phyloP scores from a whole-genome alignment of 306 rosid species.

The Quercus dentata region DNA sequence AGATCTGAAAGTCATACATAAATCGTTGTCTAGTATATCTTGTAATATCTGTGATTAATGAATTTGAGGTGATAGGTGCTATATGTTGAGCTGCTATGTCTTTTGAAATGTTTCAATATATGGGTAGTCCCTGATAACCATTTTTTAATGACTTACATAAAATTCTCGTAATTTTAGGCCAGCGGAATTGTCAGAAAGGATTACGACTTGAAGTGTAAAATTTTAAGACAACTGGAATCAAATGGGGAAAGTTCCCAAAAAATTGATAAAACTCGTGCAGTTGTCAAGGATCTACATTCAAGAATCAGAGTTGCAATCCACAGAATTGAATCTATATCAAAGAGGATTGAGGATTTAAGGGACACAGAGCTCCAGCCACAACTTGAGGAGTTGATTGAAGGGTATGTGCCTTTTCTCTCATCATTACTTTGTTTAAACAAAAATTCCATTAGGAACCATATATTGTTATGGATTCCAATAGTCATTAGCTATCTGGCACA shows the following conservation, averaged over 20 bases:
- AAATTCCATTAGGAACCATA: not conserved
- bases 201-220: slow-evolving; percentile 77
- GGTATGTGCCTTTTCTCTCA: slow-evolving; percentile 45
- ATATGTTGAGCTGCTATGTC: not conserved
- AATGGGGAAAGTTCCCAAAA: slow-evolving; percentile 47
- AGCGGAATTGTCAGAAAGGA: slow-evolving; percentile 76
- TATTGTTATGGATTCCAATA: not conserved
- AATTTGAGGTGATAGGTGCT: not conserved
- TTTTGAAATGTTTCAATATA: not conserved
- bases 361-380: slow-evolving; percentile 98
- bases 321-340: slow-evolving; percentile 87
- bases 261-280: slow-evolving; percentile 79
- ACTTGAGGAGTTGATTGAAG: slow-evolving; percentile 87
- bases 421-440: not conserved
- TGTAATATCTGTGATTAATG: not conserved
- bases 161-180: slow-evolving; percentile 50
- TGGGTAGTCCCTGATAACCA: not conserved
- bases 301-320: slow-evolving; percentile 82
- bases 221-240: slow-evolving; percentile 78
- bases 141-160: not conserved
- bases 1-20: not conserved
- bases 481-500: not conserved
- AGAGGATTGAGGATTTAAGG: slow-evolving; percentile 83
- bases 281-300: slow-evolving; percentile 88
- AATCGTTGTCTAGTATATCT: not conserved